Evolutionary conservation across 345 rosid species (phyloP), one percentile per base, ranked within the genome.

Genomic region (Kernera saxatilis): DNA sequence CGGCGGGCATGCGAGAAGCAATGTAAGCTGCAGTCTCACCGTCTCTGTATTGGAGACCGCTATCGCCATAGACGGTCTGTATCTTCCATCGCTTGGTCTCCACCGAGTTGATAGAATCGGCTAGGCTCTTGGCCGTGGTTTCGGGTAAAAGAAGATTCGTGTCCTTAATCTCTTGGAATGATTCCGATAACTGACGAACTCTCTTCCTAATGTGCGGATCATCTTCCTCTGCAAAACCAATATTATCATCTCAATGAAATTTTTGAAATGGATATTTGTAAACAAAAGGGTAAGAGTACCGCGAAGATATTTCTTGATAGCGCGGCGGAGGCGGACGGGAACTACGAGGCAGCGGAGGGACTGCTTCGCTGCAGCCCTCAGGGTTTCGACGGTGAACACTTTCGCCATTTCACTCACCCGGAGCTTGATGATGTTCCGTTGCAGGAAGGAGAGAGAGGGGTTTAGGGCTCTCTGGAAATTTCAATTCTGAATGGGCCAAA

Each of bases 1-100:
- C 96, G 3, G 97, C 93, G 6, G 97, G 99, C 99, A 94, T 94
- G 60, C 98, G 89, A 23, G 98, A 89, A 72, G 98, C 99, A 15
- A 88, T 80, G 69, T 94, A 94, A 55, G 99, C 99, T 4, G 83
- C 80, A 8, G 97, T 87, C 86, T 94, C 90, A 11, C 87, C 93
- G 23, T 91, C 96, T 39, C 77, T 79, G 74, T 91, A 94, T 67
- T 73, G 59, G 15, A 94, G 77, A 6, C 98, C 99, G 15, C 89
- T 88, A 33, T 91, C 97, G 6, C 99, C 98, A 33, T 91, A 91
- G 43, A 84, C 67, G 32, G 90, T 91, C 78, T 82, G 89, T 61
- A 94, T 82, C 81, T 89, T 94, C 98, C 99, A 94, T 15, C 98
- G 78, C 77, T 85, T 80, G 8, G 93, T 82, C 60, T 86, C 96